phyloP scores from a whole-genome alignment of 345 rosid genomes.

The Pistacia atlantica region DNA sequence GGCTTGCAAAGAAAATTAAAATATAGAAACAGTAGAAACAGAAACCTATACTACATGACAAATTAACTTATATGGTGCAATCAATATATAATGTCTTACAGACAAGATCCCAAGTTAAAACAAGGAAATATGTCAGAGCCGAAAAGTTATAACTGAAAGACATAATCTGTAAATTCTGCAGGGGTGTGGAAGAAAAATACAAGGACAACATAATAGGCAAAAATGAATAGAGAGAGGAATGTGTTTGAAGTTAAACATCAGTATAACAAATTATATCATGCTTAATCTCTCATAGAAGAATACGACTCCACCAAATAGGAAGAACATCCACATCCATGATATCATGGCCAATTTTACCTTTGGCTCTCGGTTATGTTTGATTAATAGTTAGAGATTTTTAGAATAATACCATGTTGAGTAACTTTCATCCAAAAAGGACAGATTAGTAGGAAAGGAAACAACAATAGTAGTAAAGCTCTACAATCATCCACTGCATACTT shows the following conservation, averaged over 20 bases:
- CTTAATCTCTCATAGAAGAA: neutral
- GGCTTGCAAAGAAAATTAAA: slow-evolving; percentile 5
- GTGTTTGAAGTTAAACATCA: neutral
- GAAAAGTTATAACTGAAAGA: neutral
- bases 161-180: neutral
- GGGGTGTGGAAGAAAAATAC: neutral
- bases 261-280: neutral
- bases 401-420: neutral
- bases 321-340: no score
- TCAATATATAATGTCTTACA: neutral
- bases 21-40: neutral
- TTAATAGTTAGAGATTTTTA: neutral
- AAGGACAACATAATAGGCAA: neutral
- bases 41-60: neutral
- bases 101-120: neutral
- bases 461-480: neutral
- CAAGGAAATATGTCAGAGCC: neutral
- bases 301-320: neutral
- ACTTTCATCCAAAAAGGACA: neutral
- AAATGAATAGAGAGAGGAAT: neutral
- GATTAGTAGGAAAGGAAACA: neutral
- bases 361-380: neutral
- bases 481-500: neutral
- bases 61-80: neutral
- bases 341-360: no score